These are phyloP conservation scores for Glomus cerebriforme DNA, from an alignment of 192 early-diverging fungal genomes.

Conservation along the genomic window DNA sequence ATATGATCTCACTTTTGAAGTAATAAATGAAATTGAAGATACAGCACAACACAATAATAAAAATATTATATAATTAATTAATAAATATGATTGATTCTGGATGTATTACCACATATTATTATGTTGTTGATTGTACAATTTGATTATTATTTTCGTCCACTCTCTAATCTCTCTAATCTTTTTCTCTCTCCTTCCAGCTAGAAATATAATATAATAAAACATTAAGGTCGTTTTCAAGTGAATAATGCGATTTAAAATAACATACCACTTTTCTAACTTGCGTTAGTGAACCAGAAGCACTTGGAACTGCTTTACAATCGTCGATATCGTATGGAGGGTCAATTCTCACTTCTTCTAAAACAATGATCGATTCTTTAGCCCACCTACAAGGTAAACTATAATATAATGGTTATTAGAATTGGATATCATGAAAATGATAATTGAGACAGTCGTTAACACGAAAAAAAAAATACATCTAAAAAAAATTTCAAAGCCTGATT, in stretches of 20 bases:
- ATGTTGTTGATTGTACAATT: neutral
- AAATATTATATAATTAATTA: neutral
- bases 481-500: neutral
- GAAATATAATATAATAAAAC: neutral
- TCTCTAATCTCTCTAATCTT: conserved; percentile 46
- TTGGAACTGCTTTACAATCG: conserved; percentile 62
- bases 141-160: conserved; percentile 37
- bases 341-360: conserved; percentile 80
- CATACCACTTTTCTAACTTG: conserved; percentile 78
- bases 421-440: too few relatives aligned
- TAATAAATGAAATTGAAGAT: neutral
- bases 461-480: neutral
- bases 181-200: conserved; percentile 55
- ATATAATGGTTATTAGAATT: neutral
- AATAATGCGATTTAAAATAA: neutral
- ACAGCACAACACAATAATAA: neutral
- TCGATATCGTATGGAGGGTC: conserved; percentile 73
- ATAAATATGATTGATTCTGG: neutral
- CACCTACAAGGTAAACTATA: conserved; percentile 76
- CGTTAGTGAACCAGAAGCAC: conserved; percentile 59
- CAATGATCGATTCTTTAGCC: conserved; percentile 72
- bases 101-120: neutral
- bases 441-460: neutral
- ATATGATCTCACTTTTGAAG: neutral
- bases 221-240: neutral